Evolutionary conservation across 495 filamentous ascomycete species (phyloP).

Genomic region (Neurospora hispaniola): DNA sequence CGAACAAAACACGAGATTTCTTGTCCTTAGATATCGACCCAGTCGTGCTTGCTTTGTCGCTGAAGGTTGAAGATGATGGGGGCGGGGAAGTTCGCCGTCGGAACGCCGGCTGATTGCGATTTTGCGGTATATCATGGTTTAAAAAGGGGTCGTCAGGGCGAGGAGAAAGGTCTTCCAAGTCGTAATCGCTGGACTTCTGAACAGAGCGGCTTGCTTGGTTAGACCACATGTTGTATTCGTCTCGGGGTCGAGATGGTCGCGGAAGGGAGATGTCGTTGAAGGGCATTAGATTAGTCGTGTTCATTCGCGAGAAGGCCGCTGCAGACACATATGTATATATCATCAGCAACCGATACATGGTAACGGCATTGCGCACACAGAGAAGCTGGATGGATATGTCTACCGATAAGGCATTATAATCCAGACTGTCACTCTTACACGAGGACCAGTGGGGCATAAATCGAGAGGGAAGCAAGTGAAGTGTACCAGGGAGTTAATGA

Average conservation of each 20-base stretch:
- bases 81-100: neutral
- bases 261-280: constrained; percentile 16
- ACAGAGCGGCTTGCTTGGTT: constrained; percentile 11
- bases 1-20: constrained; percentile 16
- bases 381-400: neutral
- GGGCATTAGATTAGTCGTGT: neutral
- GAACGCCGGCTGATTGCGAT: neutral
- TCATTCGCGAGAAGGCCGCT: neutral
- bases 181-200: constrained; percentile 31
- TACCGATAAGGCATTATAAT: neutral
- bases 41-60: constrained; percentile 10
- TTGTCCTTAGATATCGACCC: constrained; percentile 15
- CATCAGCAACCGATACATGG: neutral
- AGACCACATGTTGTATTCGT: constrained; percentile 6
- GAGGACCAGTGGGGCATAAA: neutral
- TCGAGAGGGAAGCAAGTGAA: neutral
- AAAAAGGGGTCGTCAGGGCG: constrained; percentile 27
- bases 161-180: constrained; percentile 32
- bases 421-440: neutral
- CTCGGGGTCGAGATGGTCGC: constrained; percentile 16
- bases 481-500: neutral
- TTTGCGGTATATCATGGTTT: constrained; percentile 1
- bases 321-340: neutral
- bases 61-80: constrained; percentile 5
- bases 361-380: neutral